Conservation (phyloP, 345 rosid genomes). For the Crucihimalaya himalaica region DNA sequence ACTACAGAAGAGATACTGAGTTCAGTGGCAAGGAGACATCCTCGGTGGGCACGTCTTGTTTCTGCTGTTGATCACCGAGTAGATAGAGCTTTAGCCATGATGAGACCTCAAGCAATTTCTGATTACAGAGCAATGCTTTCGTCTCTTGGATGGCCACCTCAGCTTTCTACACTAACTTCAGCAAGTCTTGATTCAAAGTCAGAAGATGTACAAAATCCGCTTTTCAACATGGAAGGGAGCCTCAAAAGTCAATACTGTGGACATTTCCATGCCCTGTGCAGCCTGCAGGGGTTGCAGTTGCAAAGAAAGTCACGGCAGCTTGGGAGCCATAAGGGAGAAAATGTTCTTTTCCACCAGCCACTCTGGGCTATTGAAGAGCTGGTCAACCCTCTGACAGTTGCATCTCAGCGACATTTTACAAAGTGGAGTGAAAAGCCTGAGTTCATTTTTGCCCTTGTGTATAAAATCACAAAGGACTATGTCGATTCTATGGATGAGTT, state of each 20-base stretch:
- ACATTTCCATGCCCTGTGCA: slow-evolving; percentile 77
- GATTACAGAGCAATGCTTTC: slow-evolving; percentile 79
- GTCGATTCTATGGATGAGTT: slow-evolving; percentile 89
- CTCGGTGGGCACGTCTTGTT: slow-evolving; percentile 76
- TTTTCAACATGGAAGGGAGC: slow-evolving; percentile 77
- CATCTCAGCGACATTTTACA: slow-evolving; percentile 72
- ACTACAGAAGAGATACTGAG: slow-evolving; percentile 65
- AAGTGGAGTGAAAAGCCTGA: slow-evolving; percentile 83
- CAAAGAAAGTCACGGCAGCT: slow-evolving; percentile 85
- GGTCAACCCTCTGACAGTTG: slow-evolving; percentile 77
- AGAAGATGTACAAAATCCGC: slow-evolving; percentile 60
- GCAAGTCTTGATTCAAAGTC: slow-evolving; percentile 53
- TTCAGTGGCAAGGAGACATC: slow-evolving; percentile 60
- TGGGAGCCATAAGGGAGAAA: slow-evolving; percentile 61
- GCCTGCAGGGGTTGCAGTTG: slow-evolving; percentile 79
- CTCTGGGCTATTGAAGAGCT: slow-evolving; percentile 99
- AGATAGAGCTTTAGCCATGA: slow-evolving; percentile 82
- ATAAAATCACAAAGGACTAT: slow-evolving; percentile 84
- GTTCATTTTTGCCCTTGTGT: slow-evolving; percentile 83
- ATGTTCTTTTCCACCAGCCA: slow-evolving; percentile 68
- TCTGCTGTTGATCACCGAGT: slow-evolving; percentile 91
- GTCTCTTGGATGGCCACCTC: slow-evolving; percentile 95
- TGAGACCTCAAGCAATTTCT: slow-evolving; percentile 92
- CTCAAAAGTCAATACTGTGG: slow-evolving; percentile 72
- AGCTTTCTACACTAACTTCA: slow-evolving; percentile 63